Base-by-base conservation (phyloP, 1,284 basidiomycete species). In the Papiliotrema terrestris region DNA sequence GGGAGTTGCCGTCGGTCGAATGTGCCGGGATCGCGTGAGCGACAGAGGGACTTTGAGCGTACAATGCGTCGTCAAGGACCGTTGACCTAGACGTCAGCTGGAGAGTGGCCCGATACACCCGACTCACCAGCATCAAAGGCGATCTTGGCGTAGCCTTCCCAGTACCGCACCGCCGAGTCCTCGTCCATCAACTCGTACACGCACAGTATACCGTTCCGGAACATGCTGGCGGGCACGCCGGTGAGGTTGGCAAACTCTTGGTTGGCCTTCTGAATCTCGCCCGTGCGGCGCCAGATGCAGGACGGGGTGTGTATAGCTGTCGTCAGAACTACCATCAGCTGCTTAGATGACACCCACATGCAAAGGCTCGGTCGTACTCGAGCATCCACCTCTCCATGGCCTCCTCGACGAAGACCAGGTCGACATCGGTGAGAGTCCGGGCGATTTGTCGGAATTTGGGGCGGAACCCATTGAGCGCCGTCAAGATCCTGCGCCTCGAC, bases 151-250 rank as follows among this genome's bases (percentile, higher is more conserved):
- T 95, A 96, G 85, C 70, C 80, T 52, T 65, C 89, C 91, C 88
- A 98, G 71, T 96, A 98, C 73, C 97, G 94, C 23, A 97, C 93
- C 2, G 93, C 92, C 5, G 87, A 89, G 72, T 97, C 94, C 73
- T 95, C 90, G 2, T 90, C 88, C 91, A 95, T 94, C 52, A 98
- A 82, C 74, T 98, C 95, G 77, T 98, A 98, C 53, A 99, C 97
- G 67, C 93, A 96, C 45, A 97, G 76, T 49, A 91, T 86, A 1
- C 95, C 95, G 80, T 58, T 62, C 45, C 70, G 60, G 49, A 72
- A 62, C 56, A 60, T 67, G 37, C 62, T 56, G 26, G 69, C 63
- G 15, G 67, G 64, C 55, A 72, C 67, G 26, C 66, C 69, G 2
- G 72, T 71, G 39, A 75, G 59, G 29, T 66, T 69, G 44, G 71